Percentiles rank a stretch among this genome's conserved stretches.
These are phyloP conservation scores for Camelina laxa DNA, from an alignment of 345 rosid species.

Conservation along the genomic window DNA sequence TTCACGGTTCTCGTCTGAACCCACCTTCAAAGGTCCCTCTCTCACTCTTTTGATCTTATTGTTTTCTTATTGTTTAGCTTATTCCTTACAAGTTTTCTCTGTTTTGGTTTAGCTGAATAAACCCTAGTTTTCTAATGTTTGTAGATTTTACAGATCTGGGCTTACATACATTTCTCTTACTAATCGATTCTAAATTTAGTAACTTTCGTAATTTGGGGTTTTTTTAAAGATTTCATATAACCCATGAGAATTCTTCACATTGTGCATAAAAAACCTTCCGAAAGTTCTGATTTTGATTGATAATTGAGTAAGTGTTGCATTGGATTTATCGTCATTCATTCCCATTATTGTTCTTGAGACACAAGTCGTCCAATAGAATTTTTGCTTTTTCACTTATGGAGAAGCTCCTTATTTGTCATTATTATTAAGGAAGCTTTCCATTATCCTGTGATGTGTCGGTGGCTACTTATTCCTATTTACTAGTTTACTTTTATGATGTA, in stretches of 20 bases:
- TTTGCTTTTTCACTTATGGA: slow-evolving; percentile 36
- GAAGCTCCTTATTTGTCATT: neutral
- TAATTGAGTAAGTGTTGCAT: slow-evolving; percentile 25
- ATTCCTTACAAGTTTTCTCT: neutral
- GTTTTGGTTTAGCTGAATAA: slow-evolving; percentile 27
- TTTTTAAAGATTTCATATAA: slow-evolving; percentile 8
- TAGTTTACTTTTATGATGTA: slow-evolving; percentile 1
- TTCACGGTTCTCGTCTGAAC: slow-evolving; percentile 23
- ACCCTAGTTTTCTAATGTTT: slow-evolving; percentile 32
- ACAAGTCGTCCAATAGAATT: neutral
- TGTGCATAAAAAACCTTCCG: slow-evolving; percentile 16
- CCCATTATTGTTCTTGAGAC: neutral
- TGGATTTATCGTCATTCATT: slow-evolving; percentile 27
- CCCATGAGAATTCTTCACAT: neutral
- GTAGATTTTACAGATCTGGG: slow-evolving; percentile 40
- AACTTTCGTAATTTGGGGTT: slow-evolving; percentile 12
- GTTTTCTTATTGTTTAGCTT: neutral
- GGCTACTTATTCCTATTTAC: neutral
- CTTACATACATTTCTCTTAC: neutral
- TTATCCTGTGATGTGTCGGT: slow-evolving; percentile 32
- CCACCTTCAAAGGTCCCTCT: slow-evolving; percentile 35
- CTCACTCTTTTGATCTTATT: slow-evolving; percentile 15
- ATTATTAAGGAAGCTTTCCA: slow-evolving; percentile 21
- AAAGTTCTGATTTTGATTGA: slow-evolving; percentile 10
- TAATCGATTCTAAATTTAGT: slow-evolving; percentile 16